Evolutionary conservation across 2,329 filamentous ascomycete species (phyloP).

Genomic region (Penicillium sp.): DNA sequence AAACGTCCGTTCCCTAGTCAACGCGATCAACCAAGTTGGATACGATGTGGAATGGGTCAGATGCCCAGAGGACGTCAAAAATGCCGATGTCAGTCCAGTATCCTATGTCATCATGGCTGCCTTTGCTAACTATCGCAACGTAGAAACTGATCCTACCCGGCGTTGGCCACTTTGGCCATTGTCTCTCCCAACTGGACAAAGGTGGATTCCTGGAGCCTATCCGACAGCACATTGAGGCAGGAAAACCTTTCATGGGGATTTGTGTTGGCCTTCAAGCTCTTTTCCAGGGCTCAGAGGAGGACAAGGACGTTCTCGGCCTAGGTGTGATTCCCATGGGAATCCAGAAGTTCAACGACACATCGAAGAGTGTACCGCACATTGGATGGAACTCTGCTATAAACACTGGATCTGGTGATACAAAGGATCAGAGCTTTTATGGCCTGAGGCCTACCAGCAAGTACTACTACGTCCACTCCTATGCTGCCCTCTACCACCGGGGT

Average conservation of each 20-base stretch:
- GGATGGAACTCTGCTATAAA: constrained; percentile 89
- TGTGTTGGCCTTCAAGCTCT: constrained; percentile 92
- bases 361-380: constrained; percentile 96
- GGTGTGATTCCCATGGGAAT: constrained; percentile 69
- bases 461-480: constrained; percentile 98
- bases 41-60: constrained; percentile 91
- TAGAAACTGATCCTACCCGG: constrained; percentile 93
- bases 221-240: constrained; percentile 72
- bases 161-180: constrained; percentile 97
- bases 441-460: constrained; percentile 82
- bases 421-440: constrained; percentile 65
- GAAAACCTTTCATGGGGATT: constrained; percentile 98
- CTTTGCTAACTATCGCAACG: constrained; percentile 8
- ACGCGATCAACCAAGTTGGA: constrained; percentile 93
- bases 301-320: constrained; percentile 66
- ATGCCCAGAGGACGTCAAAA: constrained; percentile 74
- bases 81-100: constrained; percentile 66
- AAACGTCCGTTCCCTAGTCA: constrained; percentile 92
- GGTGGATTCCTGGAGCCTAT: constrained; percentile 84
- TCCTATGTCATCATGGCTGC: not conserved
- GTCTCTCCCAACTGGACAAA: constrained; percentile 74
- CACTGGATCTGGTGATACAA: constrained; percentile 40
- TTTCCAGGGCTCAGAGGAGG: constrained; percentile 81
- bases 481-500: constrained; percentile 68
- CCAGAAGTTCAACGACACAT: constrained; percentile 68